Percentiles rank a stretch among this genome's conserved stretches.
Conservation (phyloP, 495 filamentous ascomycete species). For the Penicillium herquei region DNA sequence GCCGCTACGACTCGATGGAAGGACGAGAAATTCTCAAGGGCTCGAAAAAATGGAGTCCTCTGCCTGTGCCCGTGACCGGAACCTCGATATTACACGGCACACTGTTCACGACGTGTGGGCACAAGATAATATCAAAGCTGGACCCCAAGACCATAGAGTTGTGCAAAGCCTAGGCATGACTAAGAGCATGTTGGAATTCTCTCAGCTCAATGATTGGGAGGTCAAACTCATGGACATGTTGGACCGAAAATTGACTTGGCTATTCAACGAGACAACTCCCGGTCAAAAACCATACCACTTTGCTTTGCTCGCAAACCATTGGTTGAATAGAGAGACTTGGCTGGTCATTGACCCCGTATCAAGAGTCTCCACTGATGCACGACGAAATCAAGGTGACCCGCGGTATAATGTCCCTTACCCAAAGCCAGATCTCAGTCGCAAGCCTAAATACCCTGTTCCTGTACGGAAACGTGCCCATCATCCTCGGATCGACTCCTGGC, state of each 20-base stretch:
- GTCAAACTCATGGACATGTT: constrained; percentile 33
- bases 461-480: constrained; percentile 19
- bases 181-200: neutral
- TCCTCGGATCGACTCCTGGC: constrained; percentile 42
- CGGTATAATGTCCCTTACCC: constrained; percentile 36
- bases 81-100: neutral
- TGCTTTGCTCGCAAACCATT: constrained; percentile 42
- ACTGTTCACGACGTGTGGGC: neutral
- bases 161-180: neutral
- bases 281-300: constrained; percentile 45
- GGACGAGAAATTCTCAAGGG: neutral
- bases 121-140: neutral
- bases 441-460: constrained; percentile 28
- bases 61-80: neutral
- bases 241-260: constrained; percentile 40
- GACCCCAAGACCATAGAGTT: neutral
- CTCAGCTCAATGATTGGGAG: constrained; percentile 36
- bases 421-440: constrained; percentile 11
- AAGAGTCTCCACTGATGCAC: constrained; percentile 31
- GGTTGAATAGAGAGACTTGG: constrained; percentile 43
- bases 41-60: neutral
- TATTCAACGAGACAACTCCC: constrained; percentile 37
- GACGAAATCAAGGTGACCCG: constrained; percentile 37
- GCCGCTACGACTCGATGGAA: neutral
- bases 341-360: constrained; percentile 40